These are phyloP conservation scores for Microdochium nivale DNA, from an alignment of 2,329 filamentous ascomycete species.

Conservation along the genomic window DNA sequence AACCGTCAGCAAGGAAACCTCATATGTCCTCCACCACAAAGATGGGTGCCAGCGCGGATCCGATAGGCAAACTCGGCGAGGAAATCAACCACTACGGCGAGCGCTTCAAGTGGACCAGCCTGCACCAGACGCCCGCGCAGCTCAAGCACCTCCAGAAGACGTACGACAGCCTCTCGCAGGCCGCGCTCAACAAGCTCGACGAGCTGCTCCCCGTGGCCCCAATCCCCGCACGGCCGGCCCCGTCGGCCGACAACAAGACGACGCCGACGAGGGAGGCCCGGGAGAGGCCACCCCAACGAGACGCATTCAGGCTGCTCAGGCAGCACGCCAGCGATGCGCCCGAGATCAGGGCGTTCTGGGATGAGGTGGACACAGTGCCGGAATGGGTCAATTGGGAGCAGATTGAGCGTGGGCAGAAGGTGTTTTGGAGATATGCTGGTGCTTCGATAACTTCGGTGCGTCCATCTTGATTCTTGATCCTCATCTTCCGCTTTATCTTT, in stretches of 20 bases:
- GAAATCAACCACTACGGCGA: neutral
- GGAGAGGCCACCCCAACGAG: neutral
- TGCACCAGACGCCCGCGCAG: neutral
- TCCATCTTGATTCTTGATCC: too few species aligned
- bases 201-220: neutral
- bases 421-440: constrained; percentile 55
- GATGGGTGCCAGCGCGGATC: neutral
- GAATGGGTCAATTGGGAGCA: constrained; percentile 62
- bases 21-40: too few species aligned
- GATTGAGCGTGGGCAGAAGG: constrained; percentile 52
- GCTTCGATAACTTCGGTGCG: too few species aligned
- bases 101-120: neutral
- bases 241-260: neutral
- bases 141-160: neutral
- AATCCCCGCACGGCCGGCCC: neutral
- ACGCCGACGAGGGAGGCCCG: neutral
- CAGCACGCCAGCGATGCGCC: neutral
- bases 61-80: neutral
- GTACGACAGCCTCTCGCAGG: neutral
- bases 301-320: neutral
- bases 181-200: neutral
- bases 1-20: neutral
- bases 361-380: constrained; percentile 48
- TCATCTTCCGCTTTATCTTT: too few species aligned
- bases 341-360: constrained; percentile 35